Evolutionary conservation across 306 rosid species (phyloP).

Genomic region (Quercus variabilis): DNA sequence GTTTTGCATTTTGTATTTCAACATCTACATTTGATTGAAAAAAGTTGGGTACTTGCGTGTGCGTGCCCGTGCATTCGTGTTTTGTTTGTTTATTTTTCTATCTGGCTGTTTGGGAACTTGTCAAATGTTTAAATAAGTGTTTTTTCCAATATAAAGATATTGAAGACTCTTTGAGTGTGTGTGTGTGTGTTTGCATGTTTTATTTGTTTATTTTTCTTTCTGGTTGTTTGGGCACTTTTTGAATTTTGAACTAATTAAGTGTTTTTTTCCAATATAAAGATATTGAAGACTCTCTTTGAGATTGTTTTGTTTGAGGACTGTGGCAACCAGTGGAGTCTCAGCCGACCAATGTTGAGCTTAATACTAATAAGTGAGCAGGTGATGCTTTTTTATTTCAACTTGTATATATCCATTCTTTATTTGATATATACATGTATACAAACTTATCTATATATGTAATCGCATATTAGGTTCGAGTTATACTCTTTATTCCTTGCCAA

Average conservation of each 20-base stretch:
- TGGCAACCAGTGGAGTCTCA: slow-evolving; percentile 62
- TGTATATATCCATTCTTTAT: not conserved
- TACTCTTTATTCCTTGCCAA: too few species aligned
- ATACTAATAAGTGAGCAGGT: slow-evolving; percentile 66
- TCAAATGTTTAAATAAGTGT: not conserved
- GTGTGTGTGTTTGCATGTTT: not conserved
- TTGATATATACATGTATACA: not conserved
- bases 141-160: slow-evolving; percentile 27
- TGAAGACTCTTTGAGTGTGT: slow-evolving; percentile 35
- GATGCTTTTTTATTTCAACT: not conserved
- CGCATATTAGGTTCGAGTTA: not conserved
- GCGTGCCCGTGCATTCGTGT: not conserved
- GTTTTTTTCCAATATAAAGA: slow-evolving; percentile 19
- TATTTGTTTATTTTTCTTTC: not conserved
- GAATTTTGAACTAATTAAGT: not conserved
- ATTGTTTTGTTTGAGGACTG: slow-evolving; percentile 59
- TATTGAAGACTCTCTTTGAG: slow-evolving; percentile 61
- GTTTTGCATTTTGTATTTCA: too few species aligned
- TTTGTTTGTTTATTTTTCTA: not conserved
- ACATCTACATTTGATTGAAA: too few species aligned
- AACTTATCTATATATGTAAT: not conserved
- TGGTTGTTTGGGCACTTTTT: not conserved
- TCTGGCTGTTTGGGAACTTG: not conserved
- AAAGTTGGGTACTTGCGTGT: not conserved
- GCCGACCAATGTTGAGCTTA: slow-evolving; percentile 66